Percentiles rank a stretch among this genome's conserved stretches.
Conservation (phyloP, 2,329 filamentous ascomycete genomes). For the Pseudopithomyces maydicus region DNA sequence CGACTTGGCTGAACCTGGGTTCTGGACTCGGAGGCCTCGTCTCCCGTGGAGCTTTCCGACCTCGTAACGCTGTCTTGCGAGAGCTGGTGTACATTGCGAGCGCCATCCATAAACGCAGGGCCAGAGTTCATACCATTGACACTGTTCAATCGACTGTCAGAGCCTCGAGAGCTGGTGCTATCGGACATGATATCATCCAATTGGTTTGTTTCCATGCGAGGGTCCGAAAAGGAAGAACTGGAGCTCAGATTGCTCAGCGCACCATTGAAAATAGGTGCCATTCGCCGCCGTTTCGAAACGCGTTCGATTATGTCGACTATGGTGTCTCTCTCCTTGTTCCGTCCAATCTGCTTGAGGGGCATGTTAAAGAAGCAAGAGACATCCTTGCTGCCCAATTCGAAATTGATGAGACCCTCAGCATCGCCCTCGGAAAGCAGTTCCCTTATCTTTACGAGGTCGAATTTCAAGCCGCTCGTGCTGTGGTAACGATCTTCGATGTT, state of each 20-base stretch:
- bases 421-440: slow-evolving; percentile 78
- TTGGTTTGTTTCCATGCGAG: slow-evolving; percentile 54
- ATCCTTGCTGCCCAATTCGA: slow-evolving; percentile 80
- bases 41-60: slow-evolving; percentile 29
- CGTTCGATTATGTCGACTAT: slow-evolving; percentile 75
- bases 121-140: slow-evolving; percentile 23
- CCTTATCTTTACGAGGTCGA: slow-evolving; percentile 77
- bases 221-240: slow-evolving; percentile 58
- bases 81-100: slow-evolving; percentile 28
- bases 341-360: slow-evolving; percentile 79
- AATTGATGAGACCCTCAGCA: slow-evolving; percentile 70
- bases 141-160: slow-evolving; percentile 49
- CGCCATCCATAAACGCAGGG: slow-evolving; percentile 32
- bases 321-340: slow-evolving; percentile 71
- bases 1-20: slow-evolving; percentile 25
- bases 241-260: slow-evolving; percentile 58
- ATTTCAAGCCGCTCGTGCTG: slow-evolving; percentile 82
- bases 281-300: slow-evolving; percentile 68
- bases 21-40: slow-evolving; percentile 27
- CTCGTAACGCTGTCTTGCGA: slow-evolving; percentile 36
- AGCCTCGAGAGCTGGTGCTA: slow-evolving; percentile 60
- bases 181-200: slow-evolving; percentile 57
- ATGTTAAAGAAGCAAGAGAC: slow-evolving; percentile 92
- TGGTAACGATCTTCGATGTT: slow-evolving; percentile 87
- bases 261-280: slow-evolving; percentile 35